A percentile compares a stretch with the other conserved stretches of the same genome.
These are phyloP conservation scores for Clavispora phyllophila DNA, from an alignment of 805 yeast species.

Conservation along the genomic window DNA sequence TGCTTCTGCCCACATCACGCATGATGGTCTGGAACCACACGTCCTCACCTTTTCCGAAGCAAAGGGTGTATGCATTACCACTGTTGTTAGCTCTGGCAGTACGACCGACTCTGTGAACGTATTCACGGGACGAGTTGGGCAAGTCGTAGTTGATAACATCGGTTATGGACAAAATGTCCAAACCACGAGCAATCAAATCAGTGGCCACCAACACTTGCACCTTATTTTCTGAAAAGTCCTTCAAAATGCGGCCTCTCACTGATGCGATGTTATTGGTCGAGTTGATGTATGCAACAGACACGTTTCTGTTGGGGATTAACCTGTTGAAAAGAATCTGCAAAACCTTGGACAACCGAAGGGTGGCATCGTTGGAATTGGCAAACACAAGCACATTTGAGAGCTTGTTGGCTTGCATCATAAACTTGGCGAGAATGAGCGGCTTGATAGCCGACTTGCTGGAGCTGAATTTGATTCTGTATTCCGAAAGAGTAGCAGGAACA, in stretches of 20 bases:
- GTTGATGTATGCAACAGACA: conserved; percentile 44
- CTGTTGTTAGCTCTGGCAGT: conserved; percentile 86
- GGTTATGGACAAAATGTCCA: conserved; percentile 66
- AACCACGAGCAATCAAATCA: conserved; percentile 94
- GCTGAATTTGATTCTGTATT: conserved; percentile 38
- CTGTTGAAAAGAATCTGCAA: conserved; percentile 38
- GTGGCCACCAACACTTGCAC: conserved; percentile 65
- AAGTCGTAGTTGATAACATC: conserved; percentile 86
- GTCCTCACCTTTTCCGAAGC: conserved; percentile 75
- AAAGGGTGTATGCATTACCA: conserved; percentile 72
- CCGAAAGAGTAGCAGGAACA: conserved; percentile 51
- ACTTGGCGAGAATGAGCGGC: conserved; percentile 66
- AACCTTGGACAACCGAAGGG: conserved; percentile 71
- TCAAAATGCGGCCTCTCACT: conserved; percentile 50
- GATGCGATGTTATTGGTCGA: conserved; percentile 50
- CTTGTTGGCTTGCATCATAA: conserved; percentile 36
- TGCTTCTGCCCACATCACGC: conserved; percentile 43
- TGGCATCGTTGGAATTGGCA: conserved; percentile 77
- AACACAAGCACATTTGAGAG: conserved; percentile 50
- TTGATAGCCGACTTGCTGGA: conserved; percentile 45
- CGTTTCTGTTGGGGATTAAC: conserved; percentile 7
- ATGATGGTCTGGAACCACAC: conserved; percentile 53
- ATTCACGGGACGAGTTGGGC: conserved; percentile 85
- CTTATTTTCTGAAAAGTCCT: conserved; percentile 51
- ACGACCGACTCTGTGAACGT: conserved; percentile 94